phyloP scores from a whole-genome alignment of 2,329 filamentous ascomycete genomes.

The Aspergillus costaricaensis region DNA sequence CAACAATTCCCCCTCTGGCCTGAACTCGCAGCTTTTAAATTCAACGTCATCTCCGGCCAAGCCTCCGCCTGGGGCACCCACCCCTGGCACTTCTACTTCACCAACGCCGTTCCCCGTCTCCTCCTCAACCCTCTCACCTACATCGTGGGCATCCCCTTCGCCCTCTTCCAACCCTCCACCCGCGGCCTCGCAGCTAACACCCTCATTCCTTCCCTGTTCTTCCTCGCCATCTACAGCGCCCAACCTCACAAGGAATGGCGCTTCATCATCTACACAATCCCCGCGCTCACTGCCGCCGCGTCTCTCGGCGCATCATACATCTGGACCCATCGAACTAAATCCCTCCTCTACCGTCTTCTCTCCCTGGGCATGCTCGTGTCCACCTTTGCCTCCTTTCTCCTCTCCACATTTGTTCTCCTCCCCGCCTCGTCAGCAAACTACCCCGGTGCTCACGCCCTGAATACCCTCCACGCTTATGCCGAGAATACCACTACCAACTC shows the following conservation, averaged over 20 bases:
- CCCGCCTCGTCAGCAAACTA: conserved; percentile 87
- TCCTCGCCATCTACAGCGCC: conserved; percentile 77
- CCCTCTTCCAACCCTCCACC: conserved; percentile 56
- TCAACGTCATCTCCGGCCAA: conserved; percentile 82
- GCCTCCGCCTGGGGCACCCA: conserved; percentile 86
- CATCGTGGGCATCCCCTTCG: conserved; percentile 52
- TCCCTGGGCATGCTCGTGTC: conserved; percentile 61
- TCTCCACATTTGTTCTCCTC: conserved; percentile 71
- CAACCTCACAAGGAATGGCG: conserved; percentile 96
- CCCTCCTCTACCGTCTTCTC: conserved; percentile 55
- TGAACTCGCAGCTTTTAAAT: conserved; percentile 84
- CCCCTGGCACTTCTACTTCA: conserved; percentile 84
- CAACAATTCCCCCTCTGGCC: conserved; percentile 78
- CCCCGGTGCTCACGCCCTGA: conserved; percentile 80
- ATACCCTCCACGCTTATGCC: conserved; percentile 40
- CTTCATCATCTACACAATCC: conserved; percentile 88
- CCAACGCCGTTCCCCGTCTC: conserved; percentile 76
- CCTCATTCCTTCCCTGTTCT: conserved; percentile 68
- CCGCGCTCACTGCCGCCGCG: conserved; percentile 75
- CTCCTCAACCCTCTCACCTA: conserved; percentile 75
- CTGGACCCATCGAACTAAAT: conserved; percentile 66
- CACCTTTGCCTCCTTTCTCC: conserved; percentile 59
- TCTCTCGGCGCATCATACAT: conserved; percentile 73
- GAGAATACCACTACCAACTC: conserved; percentile 4
- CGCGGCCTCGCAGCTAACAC: conserved; percentile 54